Evolutionary conservation across 257 asterid genomes (phyloP), one percentile per base, ranked within the genome.

Genomic region (Capsicum baccatum): DNA sequence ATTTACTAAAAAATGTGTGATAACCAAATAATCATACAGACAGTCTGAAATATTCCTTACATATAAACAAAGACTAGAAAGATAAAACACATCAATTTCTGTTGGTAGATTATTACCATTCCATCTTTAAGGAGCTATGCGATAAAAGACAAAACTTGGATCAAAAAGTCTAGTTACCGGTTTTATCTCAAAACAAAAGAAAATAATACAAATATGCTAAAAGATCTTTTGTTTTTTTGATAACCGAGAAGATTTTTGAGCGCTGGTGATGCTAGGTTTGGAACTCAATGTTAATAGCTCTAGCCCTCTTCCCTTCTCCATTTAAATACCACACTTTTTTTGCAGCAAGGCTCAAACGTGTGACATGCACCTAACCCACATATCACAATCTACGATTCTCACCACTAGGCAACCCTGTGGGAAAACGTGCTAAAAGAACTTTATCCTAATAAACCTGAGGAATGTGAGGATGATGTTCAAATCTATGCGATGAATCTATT

Each of bases 71-170:
- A 6, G 50, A 62, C n/a, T 21, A 42, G 0, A 57, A 9, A 4
- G 9, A 56, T 67, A 59, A n/a, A 35, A 26, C 62, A 14, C 58
- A 60, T 57, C 42, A 26, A 81, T 13, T 39, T 68, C 69, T 3
- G 86, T 37, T 6, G 87, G 86, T 79, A 81, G 26, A 3, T 39
- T 63, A 1, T 55, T 82, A 17, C 81, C 82, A 14, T 76, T 76
- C 83, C 89, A 88, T 13, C 62, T 82, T 15, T 76, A 47, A 14
- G 3, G 15, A 57, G 9, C 70, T 70, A 47, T 44, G 86, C 39
- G 67, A 73, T 44, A 83, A 42, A 55, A 54, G 55, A n/a, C 17
- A 63, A 74, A 44, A 74, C 47, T 13, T 74, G 15, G 47, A 21
- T 74, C 62, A 74, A 50, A 12, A 50, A 50, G 21, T 50, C 62